These are phyloP conservation scores for Solanum virginianum DNA, from an alignment of 257 asterid species.

Conservation along the genomic window DNA sequence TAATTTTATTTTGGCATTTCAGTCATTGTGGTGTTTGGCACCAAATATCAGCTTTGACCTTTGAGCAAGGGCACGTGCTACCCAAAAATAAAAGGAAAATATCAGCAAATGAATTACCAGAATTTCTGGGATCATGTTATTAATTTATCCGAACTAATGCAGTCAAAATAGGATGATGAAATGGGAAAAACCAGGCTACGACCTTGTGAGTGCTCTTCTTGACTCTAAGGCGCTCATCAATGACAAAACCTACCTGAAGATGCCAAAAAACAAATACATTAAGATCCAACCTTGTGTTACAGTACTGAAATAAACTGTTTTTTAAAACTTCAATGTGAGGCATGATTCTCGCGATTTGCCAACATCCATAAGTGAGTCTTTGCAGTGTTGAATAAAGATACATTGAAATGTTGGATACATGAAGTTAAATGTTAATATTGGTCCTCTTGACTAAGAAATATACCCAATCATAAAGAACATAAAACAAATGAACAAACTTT, in stretches of 20 bases:
- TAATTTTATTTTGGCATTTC: neutral
- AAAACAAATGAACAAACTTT: neutral
- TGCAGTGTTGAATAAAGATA: neutral
- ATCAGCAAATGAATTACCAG: neutral
- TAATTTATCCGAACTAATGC: neutral
- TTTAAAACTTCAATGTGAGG: neutral
- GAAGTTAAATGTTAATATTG: neutral
- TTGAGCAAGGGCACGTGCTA: neutral
- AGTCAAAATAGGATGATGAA: neutral
- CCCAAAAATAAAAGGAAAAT: neutral
- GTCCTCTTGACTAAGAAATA: neutral
- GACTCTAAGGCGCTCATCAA: slow-evolving; percentile 77
- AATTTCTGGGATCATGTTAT: neutral
- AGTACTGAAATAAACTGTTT: neutral
- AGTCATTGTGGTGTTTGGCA: neutral
- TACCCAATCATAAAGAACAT: neutral
- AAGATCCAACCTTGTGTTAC: neutral
- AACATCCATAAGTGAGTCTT: neutral
- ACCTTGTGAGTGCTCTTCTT: slow-evolving; percentile 79
- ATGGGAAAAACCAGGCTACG: neutral
- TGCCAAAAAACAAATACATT: slow-evolving; percentile 5
- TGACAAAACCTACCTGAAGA: slow-evolving; percentile 64
- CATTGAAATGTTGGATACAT: neutral
- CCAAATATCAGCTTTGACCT: neutral
- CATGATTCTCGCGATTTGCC: neutral